Evolutionary conservation across 2,329 filamentous ascomycete species (phyloP).

Genomic region (Sarocladium brachiariae): DNA sequence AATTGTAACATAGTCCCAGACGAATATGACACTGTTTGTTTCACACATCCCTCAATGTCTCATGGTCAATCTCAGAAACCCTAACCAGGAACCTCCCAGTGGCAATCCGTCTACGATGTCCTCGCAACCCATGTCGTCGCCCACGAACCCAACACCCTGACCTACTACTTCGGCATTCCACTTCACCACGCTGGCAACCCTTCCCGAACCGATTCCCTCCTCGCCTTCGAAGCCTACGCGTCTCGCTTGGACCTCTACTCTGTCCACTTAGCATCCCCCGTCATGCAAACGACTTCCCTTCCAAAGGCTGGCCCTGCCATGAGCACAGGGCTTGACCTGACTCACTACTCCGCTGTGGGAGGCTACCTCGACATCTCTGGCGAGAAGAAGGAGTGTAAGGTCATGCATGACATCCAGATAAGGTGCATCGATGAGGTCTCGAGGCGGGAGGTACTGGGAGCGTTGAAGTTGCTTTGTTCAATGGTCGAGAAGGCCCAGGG

Average conservation of each 20-base stretch:
- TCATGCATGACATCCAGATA: conserved; percentile 19
- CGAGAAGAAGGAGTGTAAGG: conserved; percentile 16
- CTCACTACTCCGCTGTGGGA: conserved; percentile 16
- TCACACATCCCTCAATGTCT: no score
- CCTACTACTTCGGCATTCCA: conserved; percentile 37
- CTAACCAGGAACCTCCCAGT: no score
- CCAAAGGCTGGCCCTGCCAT: conserved; percentile 15
- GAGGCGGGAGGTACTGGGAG: conserved; percentile 13
- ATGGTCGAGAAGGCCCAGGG: conserved; percentile 14
- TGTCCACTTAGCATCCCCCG: conserved; percentile 17
- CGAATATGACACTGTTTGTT: conserved; percentile 24
- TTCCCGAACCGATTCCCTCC: conserved; percentile 18
- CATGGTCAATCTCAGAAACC: no score
- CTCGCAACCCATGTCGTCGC: conserved; percentile 28
- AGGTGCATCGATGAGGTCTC: conserved; percentile 12
- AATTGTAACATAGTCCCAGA: conserved; percentile 31
- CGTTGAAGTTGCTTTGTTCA: conserved; percentile 14
- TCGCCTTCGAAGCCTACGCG: conserved; percentile 18
- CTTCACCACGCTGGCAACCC: conserved; percentile 16
- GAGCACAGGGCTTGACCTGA: conserved; percentile 19
- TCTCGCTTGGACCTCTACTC: conserved; percentile 17
- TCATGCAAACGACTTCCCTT: conserved; percentile 17
- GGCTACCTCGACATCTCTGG: conserved; percentile 18
- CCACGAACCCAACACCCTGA: conserved; percentile 28
- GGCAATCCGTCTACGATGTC: conserved; percentile 33